Evolutionary conservation across 2,329 filamentous ascomycete species (phyloP), one percentile per base, ranked within the genome.

Genomic region (Chrysoporthe austroafricana): DNA sequence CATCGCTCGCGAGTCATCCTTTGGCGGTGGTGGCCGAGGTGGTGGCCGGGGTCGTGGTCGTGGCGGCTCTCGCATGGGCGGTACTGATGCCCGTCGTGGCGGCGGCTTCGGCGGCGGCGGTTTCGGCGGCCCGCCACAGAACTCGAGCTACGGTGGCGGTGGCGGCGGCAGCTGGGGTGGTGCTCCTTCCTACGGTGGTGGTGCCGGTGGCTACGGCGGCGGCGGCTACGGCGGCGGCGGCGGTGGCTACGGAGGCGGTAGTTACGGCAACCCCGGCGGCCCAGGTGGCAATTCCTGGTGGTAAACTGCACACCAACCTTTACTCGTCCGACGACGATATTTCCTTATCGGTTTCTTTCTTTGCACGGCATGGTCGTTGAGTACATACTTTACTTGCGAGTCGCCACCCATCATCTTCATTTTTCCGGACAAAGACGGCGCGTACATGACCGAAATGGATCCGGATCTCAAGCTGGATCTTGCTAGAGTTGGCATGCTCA

Each of bases 1-100:
- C 77, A 97, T 99, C 81, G 95, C 96, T 75, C 94, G 96, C 71
- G 96, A 99, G 83, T 92, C 93, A 72, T 92, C 92, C 74, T 97
- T 89, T 73, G 92, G 93, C 67, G 91, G 93, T 64, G 86, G 91
- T 60, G 80, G 90, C 61, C 80, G 88, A 63, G 82, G 90, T 66
- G 81, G 90, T 66, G 85, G 86, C 61, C 79, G 83, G 32, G 84
- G 89, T 69, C 84, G 91, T 70, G 90, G 93, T 69, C 90, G 92
- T 76, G 90, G 87, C 50, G 84, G 85, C 66, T 84, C 83, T 69
- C 75, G 78, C 54, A 83, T 82, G 70, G 83, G 82, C 68, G 89
- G 88, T 67, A 90, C 87, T 52, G 84, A 85, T 67, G 84, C 83
- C 69, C 75, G 78, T 56, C 83, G 82, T 67, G 79, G 81, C 69